Evolutionary conservation across 108 stramenopile species (phyloP).

Genomic region (Nitzschia putrida): DNA sequence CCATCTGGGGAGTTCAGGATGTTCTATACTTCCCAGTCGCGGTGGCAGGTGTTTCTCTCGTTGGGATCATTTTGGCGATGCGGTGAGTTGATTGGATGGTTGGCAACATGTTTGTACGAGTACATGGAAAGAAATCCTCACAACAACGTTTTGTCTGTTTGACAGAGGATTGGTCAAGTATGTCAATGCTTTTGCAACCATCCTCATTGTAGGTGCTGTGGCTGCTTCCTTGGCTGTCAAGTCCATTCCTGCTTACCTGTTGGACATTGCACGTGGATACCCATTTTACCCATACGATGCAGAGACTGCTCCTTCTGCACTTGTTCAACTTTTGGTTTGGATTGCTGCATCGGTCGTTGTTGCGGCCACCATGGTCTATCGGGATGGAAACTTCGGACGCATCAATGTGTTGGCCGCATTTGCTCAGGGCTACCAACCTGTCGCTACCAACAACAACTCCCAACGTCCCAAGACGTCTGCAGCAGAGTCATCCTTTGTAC

Average conservation of each 20-base stretch:
- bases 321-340: slow-evolving; percentile 55
- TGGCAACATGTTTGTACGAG: neutral
- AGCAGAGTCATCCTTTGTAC: neutral
- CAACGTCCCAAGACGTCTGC: slow-evolving; percentile 40
- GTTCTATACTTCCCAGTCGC: slow-evolving; percentile 41
- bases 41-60: slow-evolving; percentile 29
- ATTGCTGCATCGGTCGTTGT: slow-evolving; percentile 54
- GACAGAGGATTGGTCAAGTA: slow-evolving; percentile 42
- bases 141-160: neutral
- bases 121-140: too few relatives aligned
- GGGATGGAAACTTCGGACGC: slow-evolving; percentile 48
- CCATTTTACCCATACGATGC: slow-evolving; percentile 33
- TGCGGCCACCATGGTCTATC: slow-evolving; percentile 54
- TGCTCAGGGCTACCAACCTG: slow-evolving; percentile 16
- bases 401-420: slow-evolving; percentile 14
- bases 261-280: slow-evolving; percentile 52
- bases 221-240: slow-evolving; percentile 50
- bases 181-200: slow-evolving; percentile 53
- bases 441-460: slow-evolving; percentile 19
- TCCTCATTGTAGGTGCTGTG: slow-evolving; percentile 63
- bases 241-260: slow-evolving; percentile 30
- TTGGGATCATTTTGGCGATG: slow-evolving; percentile 33
- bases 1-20: slow-evolving; percentile 16
- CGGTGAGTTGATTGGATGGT: slow-evolving; percentile 35
- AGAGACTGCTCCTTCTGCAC: slow-evolving; percentile 3